A percentile compares a stretch with the other conserved stretches of the same genome.
These are phyloP conservation scores for Choiromyces venosus DNA, from an alignment of 495 filamentous ascomycete species.

Conservation along the genomic window DNA sequence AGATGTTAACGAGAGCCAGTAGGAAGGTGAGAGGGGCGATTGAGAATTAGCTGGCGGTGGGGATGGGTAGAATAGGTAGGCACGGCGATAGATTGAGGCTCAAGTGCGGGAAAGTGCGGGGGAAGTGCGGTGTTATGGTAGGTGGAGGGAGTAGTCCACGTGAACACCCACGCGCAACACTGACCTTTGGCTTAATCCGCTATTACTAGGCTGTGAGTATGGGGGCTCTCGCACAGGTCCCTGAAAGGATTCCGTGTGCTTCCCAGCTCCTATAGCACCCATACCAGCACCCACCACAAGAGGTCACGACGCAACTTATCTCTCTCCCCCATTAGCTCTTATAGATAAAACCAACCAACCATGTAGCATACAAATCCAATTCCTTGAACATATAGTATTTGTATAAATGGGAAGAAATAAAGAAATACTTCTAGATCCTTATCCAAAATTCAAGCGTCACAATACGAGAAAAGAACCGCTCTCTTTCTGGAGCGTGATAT, in stretches of 20 bases:
- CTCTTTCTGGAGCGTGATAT: neutral
- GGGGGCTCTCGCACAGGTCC: neutral
- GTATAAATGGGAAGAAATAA: too few relatives aligned
- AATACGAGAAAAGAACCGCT: neutral
- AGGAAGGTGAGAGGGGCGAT: neutral
- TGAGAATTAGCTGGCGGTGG: neutral
- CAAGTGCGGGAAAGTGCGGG: neutral
- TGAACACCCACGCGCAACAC: neutral
- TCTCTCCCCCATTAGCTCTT: neutral
- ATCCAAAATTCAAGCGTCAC: neutral
- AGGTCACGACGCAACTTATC: neutral
- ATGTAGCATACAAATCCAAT: neutral
- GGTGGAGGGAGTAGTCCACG: neutral
- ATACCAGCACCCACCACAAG: neutral
- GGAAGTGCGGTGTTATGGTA: neutral
- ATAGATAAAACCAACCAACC: neutral
- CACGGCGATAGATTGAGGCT: neutral
- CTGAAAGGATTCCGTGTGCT: neutral
- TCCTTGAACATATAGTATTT: neutral
- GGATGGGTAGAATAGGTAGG: neutral
- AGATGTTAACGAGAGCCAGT: constrained; percentile 21
- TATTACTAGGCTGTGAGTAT: neutral
- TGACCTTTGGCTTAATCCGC: neutral
- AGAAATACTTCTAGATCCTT: neutral
- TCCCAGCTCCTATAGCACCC: neutral